Conservation (phyloP, 352 stramenopile species). For the Plasmopara halstedii region DNA sequence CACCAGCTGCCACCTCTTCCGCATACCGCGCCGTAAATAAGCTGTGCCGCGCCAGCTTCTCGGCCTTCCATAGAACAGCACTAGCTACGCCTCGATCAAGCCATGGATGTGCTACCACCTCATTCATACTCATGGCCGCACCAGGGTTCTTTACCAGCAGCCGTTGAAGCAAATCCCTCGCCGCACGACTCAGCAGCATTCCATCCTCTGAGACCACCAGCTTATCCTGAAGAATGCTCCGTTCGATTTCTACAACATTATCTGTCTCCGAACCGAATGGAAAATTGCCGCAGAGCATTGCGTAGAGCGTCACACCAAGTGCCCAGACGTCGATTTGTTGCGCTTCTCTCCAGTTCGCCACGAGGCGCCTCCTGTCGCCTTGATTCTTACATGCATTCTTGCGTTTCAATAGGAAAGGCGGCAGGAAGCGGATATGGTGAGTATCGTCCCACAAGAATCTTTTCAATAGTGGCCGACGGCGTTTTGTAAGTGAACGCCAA, state of each 20-base stretch:
- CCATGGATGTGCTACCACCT: constrained; percentile 61
- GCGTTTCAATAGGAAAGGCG: constrained; percentile 41
- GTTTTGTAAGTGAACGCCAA: constrained; percentile 32
- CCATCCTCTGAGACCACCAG: constrained; percentile 27
- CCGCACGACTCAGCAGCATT: constrained; percentile 45
- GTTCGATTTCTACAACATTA: constrained; percentile 20
- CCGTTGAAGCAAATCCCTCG: constrained; percentile 47
- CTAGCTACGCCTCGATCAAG: constrained; percentile 41
- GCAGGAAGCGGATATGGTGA: constrained; percentile 56
- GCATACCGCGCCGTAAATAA: constrained; percentile 40
- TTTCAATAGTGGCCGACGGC: constrained; percentile 6
- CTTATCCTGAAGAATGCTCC: constrained; percentile 17
- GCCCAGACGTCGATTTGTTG: constrained; percentile 68
- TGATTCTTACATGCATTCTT: constrained; percentile 4
- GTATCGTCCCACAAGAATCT: constrained; percentile 51
- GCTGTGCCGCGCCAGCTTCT: constrained; percentile 32
- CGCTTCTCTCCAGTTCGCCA: constrained; percentile 45
- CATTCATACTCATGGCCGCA: constrained; percentile 44
- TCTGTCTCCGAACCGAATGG: constrained; percentile 30
- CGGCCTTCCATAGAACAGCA: constrained; percentile 33
- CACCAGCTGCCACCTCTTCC: constrained; percentile 30
- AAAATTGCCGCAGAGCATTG: constrained; percentile 54
- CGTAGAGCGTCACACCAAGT: constrained; percentile 64
- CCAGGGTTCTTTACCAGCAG: constrained; percentile 49
- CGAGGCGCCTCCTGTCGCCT: constrained; percentile 11